A percentile compares a stretch with the other conserved stretches of the same genome.
Conservation (phyloP, 2,329 filamentous ascomycete genomes). For the Calonectria naviculata region DNA sequence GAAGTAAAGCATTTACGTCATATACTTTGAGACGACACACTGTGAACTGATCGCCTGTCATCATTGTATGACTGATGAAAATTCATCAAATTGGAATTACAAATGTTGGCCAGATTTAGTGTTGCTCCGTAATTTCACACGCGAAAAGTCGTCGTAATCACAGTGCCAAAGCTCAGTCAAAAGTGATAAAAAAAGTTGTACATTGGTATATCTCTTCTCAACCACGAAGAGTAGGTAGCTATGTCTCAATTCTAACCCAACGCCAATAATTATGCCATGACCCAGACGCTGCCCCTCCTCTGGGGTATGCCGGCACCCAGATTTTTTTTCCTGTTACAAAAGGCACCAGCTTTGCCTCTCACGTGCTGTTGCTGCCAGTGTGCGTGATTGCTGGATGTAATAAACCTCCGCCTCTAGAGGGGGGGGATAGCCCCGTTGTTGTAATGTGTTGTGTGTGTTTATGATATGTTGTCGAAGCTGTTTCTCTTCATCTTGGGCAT, state of each 20-base stretch:
- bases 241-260: constrained; percentile 39
- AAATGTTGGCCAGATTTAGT: not conserved
- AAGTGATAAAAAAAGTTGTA: constrained; percentile 8
- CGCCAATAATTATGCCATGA: constrained; percentile 39
- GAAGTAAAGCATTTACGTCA: no score
- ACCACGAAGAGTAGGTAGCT: constrained; percentile 23
- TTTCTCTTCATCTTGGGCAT: not conserved
- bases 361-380: constrained; percentile 24
- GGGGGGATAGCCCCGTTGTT: not conserved
- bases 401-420: not conserved
- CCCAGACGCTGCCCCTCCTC: constrained; percentile 11
- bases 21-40: no score
- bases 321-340: constrained; percentile 33
- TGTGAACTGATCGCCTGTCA: no score
- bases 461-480: not conserved
- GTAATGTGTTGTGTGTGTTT: not conserved
- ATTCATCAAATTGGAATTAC: not conserved
- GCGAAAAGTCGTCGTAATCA: not conserved
- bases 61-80: not conserved
- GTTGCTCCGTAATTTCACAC: not conserved
- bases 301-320: constrained; percentile 16
- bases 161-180: not conserved
- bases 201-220: constrained; percentile 25
- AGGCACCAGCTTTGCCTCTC: constrained; percentile 23
- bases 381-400: not conserved